phyloP scores from a whole-genome alignment of 1,284 basidiomycete genomes.

The Melampsora larici-populina region DNA sequence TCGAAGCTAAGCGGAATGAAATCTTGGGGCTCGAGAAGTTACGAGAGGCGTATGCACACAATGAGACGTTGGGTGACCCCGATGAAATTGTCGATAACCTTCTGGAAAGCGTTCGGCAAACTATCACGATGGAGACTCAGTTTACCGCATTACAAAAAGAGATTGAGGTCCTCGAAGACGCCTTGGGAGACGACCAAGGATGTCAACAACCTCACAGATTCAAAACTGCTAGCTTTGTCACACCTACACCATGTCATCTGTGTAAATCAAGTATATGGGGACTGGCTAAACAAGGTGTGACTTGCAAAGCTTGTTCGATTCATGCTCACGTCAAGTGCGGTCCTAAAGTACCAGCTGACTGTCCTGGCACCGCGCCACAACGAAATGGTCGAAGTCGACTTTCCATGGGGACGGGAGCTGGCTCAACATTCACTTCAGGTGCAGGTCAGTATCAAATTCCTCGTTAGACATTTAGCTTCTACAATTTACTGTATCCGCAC shows the following conservation, averaged over 20 bases:
- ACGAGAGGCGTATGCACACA: slow-evolving; percentile 59
- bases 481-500: not conserved
- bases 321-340: slow-evolving; percentile 80
- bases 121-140: slow-evolving; percentile 61
- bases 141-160: slow-evolving; percentile 63
- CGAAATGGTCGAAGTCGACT: not conserved
- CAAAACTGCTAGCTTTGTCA: slow-evolving; percentile 76
- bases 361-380: slow-evolving; percentile 7
- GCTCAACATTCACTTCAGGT: not conserved
- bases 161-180: slow-evolving; percentile 62
- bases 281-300: slow-evolving; percentile 75
- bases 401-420: not conserved
- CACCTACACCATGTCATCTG: slow-evolving; percentile 72
- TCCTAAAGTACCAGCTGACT: slow-evolving; percentile 62
- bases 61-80: slow-evolving; percentile 62
- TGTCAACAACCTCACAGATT: slow-evolving; percentile 68
- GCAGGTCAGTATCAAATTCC: not conserved
- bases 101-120: slow-evolving; percentile 65
- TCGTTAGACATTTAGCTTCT: not conserved
- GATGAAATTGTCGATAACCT: slow-evolving; percentile 68
- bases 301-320: slow-evolving; percentile 70
- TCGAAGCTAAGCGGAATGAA: slow-evolving; percentile 64
- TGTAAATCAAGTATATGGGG: slow-evolving; percentile 77
- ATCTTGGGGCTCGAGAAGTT: slow-evolving; percentile 60
- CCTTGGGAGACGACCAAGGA: slow-evolving; percentile 72